Evolutionary conservation across 2,329 filamentous ascomycete genomes (phyloP).

Genomic region (Penicillium sclerotigenum): DNA sequence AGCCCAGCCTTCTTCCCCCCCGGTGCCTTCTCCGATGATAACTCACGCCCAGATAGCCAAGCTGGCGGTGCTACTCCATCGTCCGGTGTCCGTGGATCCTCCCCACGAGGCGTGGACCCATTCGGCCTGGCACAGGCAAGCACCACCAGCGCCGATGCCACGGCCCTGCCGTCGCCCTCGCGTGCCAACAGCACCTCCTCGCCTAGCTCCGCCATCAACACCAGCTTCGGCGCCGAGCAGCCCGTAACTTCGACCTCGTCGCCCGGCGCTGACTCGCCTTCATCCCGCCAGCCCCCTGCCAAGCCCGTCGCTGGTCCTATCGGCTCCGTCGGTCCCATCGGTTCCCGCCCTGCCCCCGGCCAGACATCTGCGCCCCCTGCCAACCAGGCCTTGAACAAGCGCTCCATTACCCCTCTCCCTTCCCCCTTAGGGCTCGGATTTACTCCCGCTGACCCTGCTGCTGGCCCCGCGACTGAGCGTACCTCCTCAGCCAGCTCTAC

Average conservation of each 20-base stretch:
- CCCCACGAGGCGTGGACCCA: slow-evolving; percentile 75
- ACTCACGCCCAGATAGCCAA: slow-evolving; percentile 63
- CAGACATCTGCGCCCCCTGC: slow-evolving; percentile 46
- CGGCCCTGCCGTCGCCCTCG: slow-evolving; percentile 54
- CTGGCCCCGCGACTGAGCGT: slow-evolving; percentile 46
- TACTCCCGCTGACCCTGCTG: slow-evolving; percentile 51
- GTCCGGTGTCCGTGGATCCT: slow-evolving; percentile 66
- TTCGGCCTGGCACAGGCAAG: slow-evolving; percentile 56
- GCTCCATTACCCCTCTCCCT: slow-evolving; percentile 84
- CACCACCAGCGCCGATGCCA: slow-evolving; percentile 38
- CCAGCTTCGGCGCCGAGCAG: slow-evolving; percentile 56
- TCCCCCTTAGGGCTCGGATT: slow-evolving; percentile 79
- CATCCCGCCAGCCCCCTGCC: slow-evolving; percentile 61
- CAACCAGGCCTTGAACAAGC: slow-evolving; percentile 67
- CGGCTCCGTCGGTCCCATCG: slow-evolving; percentile 81
- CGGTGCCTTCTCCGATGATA: slow-evolving; percentile 66
- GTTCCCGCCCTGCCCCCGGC: slow-evolving; percentile 72
- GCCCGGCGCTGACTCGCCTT: slow-evolving; percentile 69
- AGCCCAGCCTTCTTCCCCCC: slow-evolving; percentile 65
- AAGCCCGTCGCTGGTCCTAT: slow-evolving; percentile 52
- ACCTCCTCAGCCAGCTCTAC: slow-evolving; percentile 60
- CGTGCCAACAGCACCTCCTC: slow-evolving; percentile 83
- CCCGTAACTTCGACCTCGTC: slow-evolving; percentile 80
- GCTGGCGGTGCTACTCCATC: slow-evolving; percentile 59
- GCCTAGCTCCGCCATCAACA: slow-evolving; percentile 51